Percentiles rank a stretch among this genome's conserved stretches.
Evolutionary conservation across 305 asterid genomes (phyloP).

Genomic region (Andrographis paniculata): DNA sequence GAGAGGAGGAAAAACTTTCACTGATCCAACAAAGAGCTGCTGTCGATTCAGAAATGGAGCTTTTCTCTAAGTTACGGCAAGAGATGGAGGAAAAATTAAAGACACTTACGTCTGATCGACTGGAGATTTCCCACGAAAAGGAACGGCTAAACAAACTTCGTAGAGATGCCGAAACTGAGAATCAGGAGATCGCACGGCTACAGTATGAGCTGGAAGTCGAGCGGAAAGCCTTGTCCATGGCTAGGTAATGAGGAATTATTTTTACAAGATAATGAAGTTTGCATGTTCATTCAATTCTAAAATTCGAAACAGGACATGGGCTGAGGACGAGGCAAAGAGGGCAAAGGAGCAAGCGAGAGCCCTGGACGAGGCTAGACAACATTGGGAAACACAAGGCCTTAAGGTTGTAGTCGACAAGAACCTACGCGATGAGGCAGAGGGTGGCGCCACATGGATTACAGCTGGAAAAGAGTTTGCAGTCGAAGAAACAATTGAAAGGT

Average conservation of each 20-base stretch:
- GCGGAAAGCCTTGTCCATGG: constrained; percentile 88
- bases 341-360: constrained; percentile 86
- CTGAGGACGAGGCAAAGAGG: constrained; percentile 88
- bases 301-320: constrained; percentile 55
- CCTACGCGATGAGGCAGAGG: constrained; percentile 74
- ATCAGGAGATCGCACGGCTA: constrained; percentile 61
- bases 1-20: constrained; percentile 71
- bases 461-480: constrained; percentile 52
- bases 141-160: constrained; percentile 79
- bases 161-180: constrained; percentile 68
- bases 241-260: constrained; percentile 35
- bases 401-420: constrained; percentile 80
- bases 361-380: constrained; percentile 77
- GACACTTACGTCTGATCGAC: constrained; percentile 49
- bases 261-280: constrained; percentile 2
- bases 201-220: constrained; percentile 95
- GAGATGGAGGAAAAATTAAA: constrained; percentile 86
- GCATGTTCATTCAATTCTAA: background rate
- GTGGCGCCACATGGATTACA: constrained; percentile 61
- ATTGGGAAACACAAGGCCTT: constrained; percentile 78
- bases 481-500: constrained; percentile 60
- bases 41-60: constrained; percentile 85
- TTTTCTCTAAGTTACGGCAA: constrained; percentile 61
- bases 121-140: constrained; percentile 77
- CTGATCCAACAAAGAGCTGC: constrained; percentile 75